A percentile compares a stretch with the other conserved stretches of the same genome.
Evolutionary conservation across 306 rosid genomes (phyloP).

Genomic region (Argentina anserina): DNA sequence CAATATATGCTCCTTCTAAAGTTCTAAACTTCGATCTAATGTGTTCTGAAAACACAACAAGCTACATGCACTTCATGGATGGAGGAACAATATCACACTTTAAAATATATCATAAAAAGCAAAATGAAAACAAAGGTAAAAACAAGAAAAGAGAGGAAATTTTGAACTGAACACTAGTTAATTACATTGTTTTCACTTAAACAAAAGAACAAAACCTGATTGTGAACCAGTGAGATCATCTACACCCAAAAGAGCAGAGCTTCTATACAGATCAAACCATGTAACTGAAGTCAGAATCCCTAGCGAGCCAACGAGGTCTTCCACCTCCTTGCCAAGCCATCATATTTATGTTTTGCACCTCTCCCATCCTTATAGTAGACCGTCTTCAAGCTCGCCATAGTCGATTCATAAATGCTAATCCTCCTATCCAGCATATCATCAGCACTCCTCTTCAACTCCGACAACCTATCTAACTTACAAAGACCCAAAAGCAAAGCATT

Average conservation of each 20-base stretch:
- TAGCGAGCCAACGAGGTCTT: conserved; percentile 23
- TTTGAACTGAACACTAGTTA: not conserved
- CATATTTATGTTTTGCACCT: conserved; percentile 51
- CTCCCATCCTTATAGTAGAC: conserved; percentile 51
- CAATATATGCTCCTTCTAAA: too few relatives aligned
- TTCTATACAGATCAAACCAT: not conserved
- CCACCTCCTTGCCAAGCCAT: conserved; percentile 52
- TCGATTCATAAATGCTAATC: conserved; percentile 46
- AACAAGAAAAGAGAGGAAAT: not conserved
- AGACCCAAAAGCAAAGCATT: conserved; percentile 65
- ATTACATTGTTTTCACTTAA: not conserved
- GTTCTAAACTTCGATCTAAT: too few relatives aligned
- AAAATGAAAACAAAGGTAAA: not conserved
- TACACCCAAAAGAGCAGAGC: not conserved
- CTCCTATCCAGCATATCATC: conserved; percentile 55
- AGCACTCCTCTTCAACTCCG: conserved; percentile 42
- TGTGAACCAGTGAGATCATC: not conserved
- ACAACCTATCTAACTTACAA: conserved; percentile 42
- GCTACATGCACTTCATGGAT: not conserved
- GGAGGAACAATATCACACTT: not conserved
- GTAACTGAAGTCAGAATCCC: conserved; percentile 16
- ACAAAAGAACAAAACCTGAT: not conserved
- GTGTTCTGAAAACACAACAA: not conserved
- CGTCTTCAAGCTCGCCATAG: conserved; percentile 51
- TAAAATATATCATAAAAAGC: not conserved